Base-by-base conservation (phyloP, 2,329 filamentous ascomycete species). In the Aspergillus clavatus region DNA sequence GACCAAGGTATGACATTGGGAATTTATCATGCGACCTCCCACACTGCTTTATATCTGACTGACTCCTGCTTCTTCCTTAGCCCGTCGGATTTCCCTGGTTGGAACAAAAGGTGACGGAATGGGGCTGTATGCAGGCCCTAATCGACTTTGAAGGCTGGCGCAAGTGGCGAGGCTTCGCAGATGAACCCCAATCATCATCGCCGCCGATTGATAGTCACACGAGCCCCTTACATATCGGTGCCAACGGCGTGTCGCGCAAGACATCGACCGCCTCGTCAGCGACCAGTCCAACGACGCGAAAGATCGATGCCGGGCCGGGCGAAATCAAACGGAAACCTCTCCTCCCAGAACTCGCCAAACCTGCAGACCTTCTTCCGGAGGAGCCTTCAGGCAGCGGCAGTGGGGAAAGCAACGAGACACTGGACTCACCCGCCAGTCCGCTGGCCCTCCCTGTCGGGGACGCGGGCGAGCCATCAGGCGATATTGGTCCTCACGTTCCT, bases 141-240 rank as follows among this genome's bases (percentile, higher is more conserved):
- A 97, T 98, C 61, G 93, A 98, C 72, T 97, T 93, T 65, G 91
- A 97, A 65, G 93, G 93, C 50, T 98, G 93, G 93, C 82, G 90
- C 44, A 89, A 89, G 68, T 98, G 93, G 93, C 95, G 95, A 67
- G 87, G 93, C 60, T 91, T 87, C 61, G 70, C 69, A 29, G 67
- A 67, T 37, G 55, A 59, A 12, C 51, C 54, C 23, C 48, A 38
- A 6, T 45, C 57, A 18, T 45, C 31, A 16, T 33, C 52, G 11
- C 51, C 56, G 18, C 42, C 44, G 14, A 47, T 48, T 5, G 53
- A 59, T 26, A 54, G 47, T 19, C 50, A 52, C 36, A 44, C 54
- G 7, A 64, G 62, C 35, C 61, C 61, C 7, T 57, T 63, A 59
- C 61, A 59, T 21, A 51, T 46, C 24, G 54, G 57, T 27, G 47